Evolutionary conservation across 2,329 filamentous ascomycete genomes (phyloP).

Genomic region (Rasamsonia emersonii): DNA sequence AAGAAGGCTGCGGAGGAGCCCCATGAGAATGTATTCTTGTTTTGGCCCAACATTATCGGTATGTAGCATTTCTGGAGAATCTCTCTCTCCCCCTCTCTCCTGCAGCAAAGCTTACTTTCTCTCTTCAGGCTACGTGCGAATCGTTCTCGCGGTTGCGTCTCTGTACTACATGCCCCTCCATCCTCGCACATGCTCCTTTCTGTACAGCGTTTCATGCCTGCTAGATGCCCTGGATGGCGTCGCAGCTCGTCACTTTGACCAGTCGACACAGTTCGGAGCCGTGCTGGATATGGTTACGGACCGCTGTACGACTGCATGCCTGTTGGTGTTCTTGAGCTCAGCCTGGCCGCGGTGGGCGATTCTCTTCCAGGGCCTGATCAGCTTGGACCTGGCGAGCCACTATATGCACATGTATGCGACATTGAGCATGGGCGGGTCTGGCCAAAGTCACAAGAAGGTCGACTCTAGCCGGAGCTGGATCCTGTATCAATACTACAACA

Average conservation of each 20-base stretch:
- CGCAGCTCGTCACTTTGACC: slow-evolving; percentile 77
- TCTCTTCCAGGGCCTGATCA: slow-evolving; percentile 87
- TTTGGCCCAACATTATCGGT: slow-evolving; percentile 78
- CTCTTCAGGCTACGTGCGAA: slow-evolving; percentile 60
- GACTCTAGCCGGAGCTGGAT: slow-evolving; percentile 81
- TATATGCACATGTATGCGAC: slow-evolving; percentile 99
- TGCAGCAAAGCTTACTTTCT: slow-evolving; percentile 2
- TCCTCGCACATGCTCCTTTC: slow-evolving; percentile 81
- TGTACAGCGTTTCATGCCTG: slow-evolving; percentile 86
- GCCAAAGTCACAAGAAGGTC: slow-evolving; percentile 84
- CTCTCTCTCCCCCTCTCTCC: not conserved
- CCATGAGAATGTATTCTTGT: slow-evolving; percentile 70
- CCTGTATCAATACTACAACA: slow-evolving; percentile 92
- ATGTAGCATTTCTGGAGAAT: slow-evolving; percentile 24
- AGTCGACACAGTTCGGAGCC: slow-evolving; percentile 90
- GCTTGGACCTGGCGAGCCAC: slow-evolving; percentile 86
- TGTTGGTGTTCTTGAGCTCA: slow-evolving; percentile 88
- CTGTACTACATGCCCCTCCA: slow-evolving; percentile 99
- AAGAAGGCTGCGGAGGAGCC: slow-evolving; percentile 25
- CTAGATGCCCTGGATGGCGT: slow-evolving; percentile 92
- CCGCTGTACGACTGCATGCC: slow-evolving; percentile 88
- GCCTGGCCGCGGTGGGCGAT: slow-evolving; percentile 93
- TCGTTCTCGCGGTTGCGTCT: slow-evolving; percentile 76
- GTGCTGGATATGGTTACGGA: slow-evolving; percentile 99
- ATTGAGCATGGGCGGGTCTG: slow-evolving; percentile 71